Evolutionary conservation across 1,139 yeast species (phyloP).

Genomic region (Waltiozyma sp.): DNA sequence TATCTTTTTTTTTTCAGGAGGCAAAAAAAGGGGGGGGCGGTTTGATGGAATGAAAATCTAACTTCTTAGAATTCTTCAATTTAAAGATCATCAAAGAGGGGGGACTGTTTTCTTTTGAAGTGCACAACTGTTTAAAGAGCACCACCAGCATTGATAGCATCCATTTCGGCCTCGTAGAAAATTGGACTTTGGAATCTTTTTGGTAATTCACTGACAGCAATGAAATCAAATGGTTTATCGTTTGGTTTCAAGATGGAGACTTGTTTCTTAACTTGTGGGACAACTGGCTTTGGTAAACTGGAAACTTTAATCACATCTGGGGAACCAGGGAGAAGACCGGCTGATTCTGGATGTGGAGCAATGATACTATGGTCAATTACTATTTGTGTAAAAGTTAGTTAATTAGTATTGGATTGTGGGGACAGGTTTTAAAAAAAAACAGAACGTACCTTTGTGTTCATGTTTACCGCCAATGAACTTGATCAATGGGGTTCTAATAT

Average conservation of each 20-base stretch:
- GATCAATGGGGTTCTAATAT: conserved; percentile 9
- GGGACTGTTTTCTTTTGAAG: no score
- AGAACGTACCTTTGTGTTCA: conserved; percentile 10
- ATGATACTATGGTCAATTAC: conserved; percentile 2
- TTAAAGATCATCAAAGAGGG: no score
- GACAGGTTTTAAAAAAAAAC: background rate
- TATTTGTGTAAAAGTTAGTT: background rate
- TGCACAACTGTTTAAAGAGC: conserved; percentile 7
- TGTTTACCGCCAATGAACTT: conserved; percentile 18
- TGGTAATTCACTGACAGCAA: conserved; percentile 13
- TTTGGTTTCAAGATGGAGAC: conserved; percentile 7
- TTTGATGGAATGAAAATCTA: no score
- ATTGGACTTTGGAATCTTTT: conserved; percentile 14
- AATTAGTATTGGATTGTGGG: background rate
- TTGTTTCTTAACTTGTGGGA: conserved; percentile 2
- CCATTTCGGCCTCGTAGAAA: conserved; percentile 14
- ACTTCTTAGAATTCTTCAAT: no score
- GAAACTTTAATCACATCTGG: conserved; percentile 9
- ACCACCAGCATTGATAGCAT: conserved; percentile 17
- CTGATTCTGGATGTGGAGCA: conserved; percentile 13
- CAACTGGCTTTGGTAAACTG: conserved; percentile 11
- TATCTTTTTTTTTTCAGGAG: no score
- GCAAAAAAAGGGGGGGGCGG: no score
- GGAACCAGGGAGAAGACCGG: conserved; percentile 18
- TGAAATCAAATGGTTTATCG: conserved; percentile 15